Evolutionary conservation across 2,329 filamentous ascomycete genomes (phyloP), one percentile per base, ranked within the genome.

Genomic region (Thelonectria rubi): DNA sequence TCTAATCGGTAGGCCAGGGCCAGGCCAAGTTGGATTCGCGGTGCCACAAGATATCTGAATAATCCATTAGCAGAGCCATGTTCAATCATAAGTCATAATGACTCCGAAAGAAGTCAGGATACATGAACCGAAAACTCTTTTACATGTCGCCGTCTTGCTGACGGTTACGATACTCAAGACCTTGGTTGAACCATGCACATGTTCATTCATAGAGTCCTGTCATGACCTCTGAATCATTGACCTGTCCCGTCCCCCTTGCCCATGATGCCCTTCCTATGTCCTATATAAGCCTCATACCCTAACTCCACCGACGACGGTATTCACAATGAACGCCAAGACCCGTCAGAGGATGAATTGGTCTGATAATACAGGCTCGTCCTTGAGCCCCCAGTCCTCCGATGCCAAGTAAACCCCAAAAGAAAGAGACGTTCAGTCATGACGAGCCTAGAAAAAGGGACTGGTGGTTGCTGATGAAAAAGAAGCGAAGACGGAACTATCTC

Each of bases 191-290:
- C 26, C 26, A 7, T 4, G 26, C 26, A 30, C 26, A 30, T 30
- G 26, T 30, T 30, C 26, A 30, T 30, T 30, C 26, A 39, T 32
- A 39, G 32, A 47, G 21, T 42, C 20, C 17, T 52, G 26, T 32
- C 7, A 30, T 47, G 47, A 37, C 40, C 34, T 40, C 42, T 51
- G 20, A 55, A 52, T 42, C 46, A 49, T 26, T 17, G 18, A 26
- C n/a, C n/a, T 12, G 2, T 37, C 21, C n/a, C 17, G 9, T 55
- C 18, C 30, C 15, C 6, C 11, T 17, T 39, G 17, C 17, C 15
- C 40, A 21, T n/a, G 6, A 46, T 45, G 10, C 18, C 21, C 20
- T 3, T 21, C 45, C 21, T 2, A 32, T 21, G 21, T 17, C 45
- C n/a, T 21, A 14, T 12, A 17, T 47, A 47, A 30, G 15, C 24